A percentile compares a stretch with the other conserved stretches of the same genome.
Conservation (phyloP, 371 early-diverging fungal species). For the Smittium culicis region DNA sequence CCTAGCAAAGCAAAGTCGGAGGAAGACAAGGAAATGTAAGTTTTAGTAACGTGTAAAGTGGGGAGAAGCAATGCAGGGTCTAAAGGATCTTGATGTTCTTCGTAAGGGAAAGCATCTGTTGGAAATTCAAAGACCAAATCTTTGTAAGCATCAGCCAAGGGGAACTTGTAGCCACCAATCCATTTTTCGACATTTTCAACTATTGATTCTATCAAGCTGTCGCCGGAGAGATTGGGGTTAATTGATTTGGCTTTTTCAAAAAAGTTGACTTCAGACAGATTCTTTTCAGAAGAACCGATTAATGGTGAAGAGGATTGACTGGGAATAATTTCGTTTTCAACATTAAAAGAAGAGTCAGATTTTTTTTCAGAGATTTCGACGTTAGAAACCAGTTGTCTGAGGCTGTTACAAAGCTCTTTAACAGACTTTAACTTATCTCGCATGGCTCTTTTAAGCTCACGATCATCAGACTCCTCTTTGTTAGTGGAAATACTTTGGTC, state of each 20-base stretch:
- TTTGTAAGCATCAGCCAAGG: slow-evolving; percentile 32
- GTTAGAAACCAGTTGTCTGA: slow-evolving; percentile 21
- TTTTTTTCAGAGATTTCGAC: slow-evolving; percentile 13
- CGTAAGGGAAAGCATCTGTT: slow-evolving; percentile 46
- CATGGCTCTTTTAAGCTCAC: slow-evolving; percentile 26
- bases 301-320: background rate
- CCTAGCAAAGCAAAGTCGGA: slow-evolving; percentile 51
- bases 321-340: background rate
- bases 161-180: slow-evolving; percentile 32
- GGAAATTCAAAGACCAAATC: slow-evolving; percentile 36
- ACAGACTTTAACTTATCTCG: slow-evolving; percentile 21
- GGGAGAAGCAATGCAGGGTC: slow-evolving; percentile 47
- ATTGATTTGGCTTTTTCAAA: background rate
- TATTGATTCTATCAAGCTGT: slow-evolving; percentile 23
- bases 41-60: slow-evolving; percentile 34
- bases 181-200: slow-evolving; percentile 27
- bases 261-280: background rate
- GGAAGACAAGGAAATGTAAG: slow-evolving; percentile 42
- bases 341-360: background rate
- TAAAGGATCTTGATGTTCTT: slow-evolving; percentile 40
- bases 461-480: slow-evolving; percentile 22
- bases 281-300: background rate
- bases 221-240: background rate
- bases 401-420: slow-evolving; percentile 25
- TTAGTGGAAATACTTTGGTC: slow-evolving; percentile 10